Evolutionary conservation across 2,329 filamentous ascomycete species (phyloP), one percentile per base, ranked within the genome.

Genomic region (Hypomyces rosellus): DNA sequence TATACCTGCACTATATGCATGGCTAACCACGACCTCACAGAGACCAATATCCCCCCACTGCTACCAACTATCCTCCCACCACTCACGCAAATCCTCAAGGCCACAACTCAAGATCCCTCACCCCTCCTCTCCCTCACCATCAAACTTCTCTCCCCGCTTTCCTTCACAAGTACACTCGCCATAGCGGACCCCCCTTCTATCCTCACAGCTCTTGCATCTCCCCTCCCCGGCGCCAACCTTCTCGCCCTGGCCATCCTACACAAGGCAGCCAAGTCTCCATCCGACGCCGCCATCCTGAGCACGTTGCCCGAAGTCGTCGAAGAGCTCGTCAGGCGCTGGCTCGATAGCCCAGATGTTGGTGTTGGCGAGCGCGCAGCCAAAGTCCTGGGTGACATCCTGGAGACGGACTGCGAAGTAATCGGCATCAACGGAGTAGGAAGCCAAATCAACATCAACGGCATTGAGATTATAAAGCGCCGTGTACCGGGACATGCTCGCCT

Each of bases 161-260:
- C 66, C 37, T 81, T 84, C 58, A 69, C 69, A 3, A 70, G 78
- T 41, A 67, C 74, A 14, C 68, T 83, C 54, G 66, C 71, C 2
- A 63, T 83, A 7, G 77, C 78, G 11, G 73, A 77, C 20, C 70
- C 75, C 40, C 69, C 74, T 5, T 69, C 74, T 13, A 63, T 84
- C 3, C 65, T 80, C 44, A 69, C 70, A 36, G 80, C 80, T 20
- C 68, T 84, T 14, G 63, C 64, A 43, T 81, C 80, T 1, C 73
- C 77, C 1, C 69, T 78, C 0, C 72, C 79, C 0, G 75, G 78
- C 2, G 78, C 77, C 30, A 81, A 81, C 59, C 66, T 82, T 14
- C 74, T 85, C 20, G 80, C 74, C 58, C 70, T 85, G 57, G 65
- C 73, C 48, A 70, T 84, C 48, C 59, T 84, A 25, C 69, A 76